phyloP scores from a whole-genome alignment of 495 filamentous ascomycete genomes.

The Penicillium daleae region DNA sequence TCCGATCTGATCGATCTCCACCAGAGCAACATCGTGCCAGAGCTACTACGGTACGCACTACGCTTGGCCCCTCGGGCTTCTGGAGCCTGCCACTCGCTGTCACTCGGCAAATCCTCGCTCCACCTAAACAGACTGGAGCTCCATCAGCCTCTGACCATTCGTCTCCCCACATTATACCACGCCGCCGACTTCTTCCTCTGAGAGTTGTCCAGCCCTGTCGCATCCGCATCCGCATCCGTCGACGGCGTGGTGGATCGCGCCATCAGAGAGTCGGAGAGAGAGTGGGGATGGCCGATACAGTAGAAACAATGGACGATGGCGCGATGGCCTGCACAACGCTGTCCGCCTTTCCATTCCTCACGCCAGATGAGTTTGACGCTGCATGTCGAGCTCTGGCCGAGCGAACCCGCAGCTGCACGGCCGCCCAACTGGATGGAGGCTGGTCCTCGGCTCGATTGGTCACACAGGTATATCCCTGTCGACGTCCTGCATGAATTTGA shows the following conservation, averaged over 20 bases:
- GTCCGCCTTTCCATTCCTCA: constrained; percentile 57
- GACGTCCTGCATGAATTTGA: constrained; percentile 6
- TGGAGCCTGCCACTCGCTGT: background rate
- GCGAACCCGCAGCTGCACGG: constrained; percentile 46
- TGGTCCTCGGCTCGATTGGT: constrained; percentile 38
- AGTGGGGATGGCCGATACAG: background rate
- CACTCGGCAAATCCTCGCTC: background rate
- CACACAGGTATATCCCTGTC: constrained; percentile 40
- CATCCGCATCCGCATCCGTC: too few relatives aligned
- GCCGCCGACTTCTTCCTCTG: too few relatives aligned
- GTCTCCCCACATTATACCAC: constrained; percentile 9
- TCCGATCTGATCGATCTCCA: constrained; percentile 4
- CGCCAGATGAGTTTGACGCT: constrained; percentile 59
- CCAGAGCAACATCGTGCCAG: constrained; percentile 1
- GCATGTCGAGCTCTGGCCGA: constrained; percentile 62
- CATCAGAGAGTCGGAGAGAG: background rate
- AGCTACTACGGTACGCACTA: background rate
- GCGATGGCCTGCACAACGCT: constrained; percentile 29
- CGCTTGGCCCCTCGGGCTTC: background rate
- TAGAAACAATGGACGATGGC: background rate
- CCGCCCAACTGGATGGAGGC: constrained; percentile 21
- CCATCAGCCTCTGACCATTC: too few relatives aligned
- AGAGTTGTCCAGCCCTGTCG: background rate
- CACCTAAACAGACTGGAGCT: too few relatives aligned
- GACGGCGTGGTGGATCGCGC: constrained; percentile 27